These are phyloP conservation scores for Curvularia sp. DNA, from an alignment of 2,329 filamentous ascomycete genomes.

Conservation along the genomic window DNA sequence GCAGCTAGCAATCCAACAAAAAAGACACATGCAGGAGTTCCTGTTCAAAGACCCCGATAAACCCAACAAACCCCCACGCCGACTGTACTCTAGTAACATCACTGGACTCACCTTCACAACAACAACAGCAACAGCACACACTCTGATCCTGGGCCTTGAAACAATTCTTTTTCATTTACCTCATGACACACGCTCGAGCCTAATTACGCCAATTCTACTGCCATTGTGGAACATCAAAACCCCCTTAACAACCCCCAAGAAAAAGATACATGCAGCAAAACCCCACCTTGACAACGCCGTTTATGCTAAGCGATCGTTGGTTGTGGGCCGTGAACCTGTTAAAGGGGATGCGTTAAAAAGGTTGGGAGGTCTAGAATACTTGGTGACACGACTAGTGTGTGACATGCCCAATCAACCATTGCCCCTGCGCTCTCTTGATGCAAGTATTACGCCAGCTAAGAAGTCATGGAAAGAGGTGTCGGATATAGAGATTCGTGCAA, in stretches of 20 bases:
- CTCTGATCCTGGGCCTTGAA: conserved; percentile 12
- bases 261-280: conserved; percentile 22
- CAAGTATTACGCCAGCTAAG: conserved; percentile 39
- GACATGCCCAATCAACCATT: conserved; percentile 25
- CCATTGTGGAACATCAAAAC: conserved; percentile 11
- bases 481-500: conserved; percentile 21
- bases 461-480: conserved; percentile 27
- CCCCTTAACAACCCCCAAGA: conserved; percentile 9
- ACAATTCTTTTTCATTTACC: conserved; percentile 19
- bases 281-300: conserved; percentile 28
- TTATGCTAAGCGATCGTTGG: conserved; percentile 26
- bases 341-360: conserved; percentile 7
- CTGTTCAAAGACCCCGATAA: not conserved
- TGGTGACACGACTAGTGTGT: conserved; percentile 33
- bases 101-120: not conserved
- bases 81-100: not conserved
- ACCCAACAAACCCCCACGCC: not conserved
- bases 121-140: not conserved
- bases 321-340: conserved; percentile 16
- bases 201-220: conserved; percentile 17
- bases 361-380: conserved; percentile 31
- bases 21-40: not conserved
- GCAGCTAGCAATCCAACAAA: conserved; percentile 5
- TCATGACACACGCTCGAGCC: conserved; percentile 11
- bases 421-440: conserved; percentile 34